Percentiles rank a stretch among this genome's conserved stretches.
Conservation (phyloP, 495 filamentous ascomycete genomes). For the Lindgomyces ingoldianus region DNA sequence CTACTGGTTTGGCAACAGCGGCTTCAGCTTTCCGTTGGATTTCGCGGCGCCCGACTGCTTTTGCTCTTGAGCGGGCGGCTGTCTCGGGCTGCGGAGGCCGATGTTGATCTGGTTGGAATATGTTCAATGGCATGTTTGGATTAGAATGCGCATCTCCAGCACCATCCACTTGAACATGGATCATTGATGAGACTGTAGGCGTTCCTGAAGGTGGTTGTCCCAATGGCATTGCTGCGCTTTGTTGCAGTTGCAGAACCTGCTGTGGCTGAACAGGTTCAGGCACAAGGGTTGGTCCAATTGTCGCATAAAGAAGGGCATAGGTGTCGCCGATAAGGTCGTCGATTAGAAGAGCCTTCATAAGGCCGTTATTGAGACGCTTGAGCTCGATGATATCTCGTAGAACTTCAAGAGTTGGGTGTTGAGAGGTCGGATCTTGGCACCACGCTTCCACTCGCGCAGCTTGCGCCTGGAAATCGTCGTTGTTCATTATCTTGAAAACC, state of each 20-base stretch:
- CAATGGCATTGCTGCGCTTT: neutral
- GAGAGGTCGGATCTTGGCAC: slow-evolving; percentile 48
- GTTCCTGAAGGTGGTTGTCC: neutral
- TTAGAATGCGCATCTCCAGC: slow-evolving; percentile 9
- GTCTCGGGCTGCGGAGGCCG: slow-evolving; percentile 16
- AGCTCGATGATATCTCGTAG: slow-evolving; percentile 83
- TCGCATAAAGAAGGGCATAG: slow-evolving; percentile 74
- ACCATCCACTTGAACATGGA: slow-evolving; percentile 27
- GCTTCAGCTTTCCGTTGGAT: slow-evolving; percentile 64
- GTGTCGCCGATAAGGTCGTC: slow-evolving; percentile 89
- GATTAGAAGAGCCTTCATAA: slow-evolving; percentile 80
- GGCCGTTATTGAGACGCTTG: slow-evolving; percentile 82
- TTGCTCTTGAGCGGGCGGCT: slow-evolving; percentile 47
- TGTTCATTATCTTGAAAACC: slow-evolving; percentile 73
- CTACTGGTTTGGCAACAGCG: slow-evolving; percentile 46
- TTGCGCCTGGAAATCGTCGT: slow-evolving; percentile 74
- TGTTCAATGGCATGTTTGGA: slow-evolving; percentile 17
- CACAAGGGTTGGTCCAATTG: slow-evolving; percentile 26
- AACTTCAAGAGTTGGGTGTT: slow-evolving; percentile 61
- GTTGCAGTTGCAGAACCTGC: slow-evolving; percentile 30
- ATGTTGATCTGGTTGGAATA: slow-evolving; percentile 21
- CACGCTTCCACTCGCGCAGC: slow-evolving; percentile 58
- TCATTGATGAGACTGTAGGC: slow-evolving; percentile 1
- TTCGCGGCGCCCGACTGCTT: slow-evolving; percentile 65
- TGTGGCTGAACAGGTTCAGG: slow-evolving; percentile 41